Percentiles rank a stretch among this genome's conserved stretches.
These are phyloP conservation scores for Aeminium ludgeri DNA, from an alignment of 495 filamentous ascomycete species.

Conservation along the genomic window DNA sequence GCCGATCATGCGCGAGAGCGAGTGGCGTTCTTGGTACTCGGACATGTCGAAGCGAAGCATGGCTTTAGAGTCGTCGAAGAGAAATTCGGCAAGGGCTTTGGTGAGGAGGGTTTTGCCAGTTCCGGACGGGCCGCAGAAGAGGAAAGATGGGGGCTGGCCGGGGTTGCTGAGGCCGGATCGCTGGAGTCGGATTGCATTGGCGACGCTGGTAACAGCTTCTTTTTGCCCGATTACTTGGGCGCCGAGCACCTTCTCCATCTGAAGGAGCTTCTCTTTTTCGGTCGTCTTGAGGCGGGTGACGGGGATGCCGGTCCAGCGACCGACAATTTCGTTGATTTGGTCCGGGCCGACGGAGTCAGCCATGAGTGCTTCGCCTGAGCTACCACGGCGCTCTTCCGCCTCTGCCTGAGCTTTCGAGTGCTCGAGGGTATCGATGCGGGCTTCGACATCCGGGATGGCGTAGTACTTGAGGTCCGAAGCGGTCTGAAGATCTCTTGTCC, in stretches of 20 bases:
- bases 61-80: slow-evolving; percentile 91
- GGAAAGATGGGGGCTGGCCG: slow-evolving; percentile 89
- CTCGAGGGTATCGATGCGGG: slow-evolving; percentile 63
- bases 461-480: slow-evolving; percentile 93
- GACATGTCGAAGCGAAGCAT: slow-evolving; percentile 99
- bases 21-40: slow-evolving; percentile 95
- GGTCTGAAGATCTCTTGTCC: slow-evolving; percentile 58
- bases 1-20: slow-evolving; percentile 92
- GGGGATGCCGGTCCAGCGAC: slow-evolving; percentile 89
- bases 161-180: slow-evolving; percentile 86
- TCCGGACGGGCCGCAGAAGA: slow-evolving; percentile 95
- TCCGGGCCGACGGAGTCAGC: slow-evolving; percentile 91
- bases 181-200: slow-evolving; percentile 88
- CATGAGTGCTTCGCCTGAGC: slow-evolving; percentile 47
- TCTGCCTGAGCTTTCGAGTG: slow-evolving; percentile 62
- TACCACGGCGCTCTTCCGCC: slow-evolving; percentile 43
- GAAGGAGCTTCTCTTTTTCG: slow-evolving; percentile 89
- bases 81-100: slow-evolving; percentile 90
- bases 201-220: slow-evolving; percentile 85
- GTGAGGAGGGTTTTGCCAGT: slow-evolving; percentile 95
- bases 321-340: slow-evolving; percentile 98
- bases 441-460: slow-evolving; percentile 82
- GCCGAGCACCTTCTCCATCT: slow-evolving; percentile 76
- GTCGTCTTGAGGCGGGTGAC: slow-evolving; percentile 84
- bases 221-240: slow-evolving; percentile 83